These are phyloP conservation scores for Xylaria cubensis DNA, from an alignment of 495 filamentous ascomycete genomes.

Conservation along the genomic window DNA sequence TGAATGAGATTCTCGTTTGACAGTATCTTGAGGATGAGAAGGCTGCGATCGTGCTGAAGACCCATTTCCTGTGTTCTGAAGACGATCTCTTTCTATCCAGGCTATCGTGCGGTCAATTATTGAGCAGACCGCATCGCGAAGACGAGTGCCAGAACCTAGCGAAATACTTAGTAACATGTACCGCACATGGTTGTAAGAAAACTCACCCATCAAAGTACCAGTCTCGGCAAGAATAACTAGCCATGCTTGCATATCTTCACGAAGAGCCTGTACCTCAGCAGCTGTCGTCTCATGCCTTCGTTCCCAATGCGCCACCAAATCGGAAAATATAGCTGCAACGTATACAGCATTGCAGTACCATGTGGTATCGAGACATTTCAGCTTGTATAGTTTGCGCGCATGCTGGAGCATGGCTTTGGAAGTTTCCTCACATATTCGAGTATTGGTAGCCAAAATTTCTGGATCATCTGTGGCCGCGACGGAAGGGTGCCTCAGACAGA, in stretches of 20 bases:
- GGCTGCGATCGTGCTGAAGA: constrained; percentile 28
- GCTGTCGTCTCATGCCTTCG: constrained; percentile 63
- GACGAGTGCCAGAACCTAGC: constrained; percentile 45
- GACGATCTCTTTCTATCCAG: constrained; percentile 52
- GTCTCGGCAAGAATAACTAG: constrained; percentile 70
- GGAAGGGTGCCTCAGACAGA: constrained; percentile 73
- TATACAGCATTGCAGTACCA: constrained; percentile 77
- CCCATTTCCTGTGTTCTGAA: constrained; percentile 39
- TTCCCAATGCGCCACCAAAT: constrained; percentile 72
- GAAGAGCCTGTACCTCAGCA: constrained; percentile 61
- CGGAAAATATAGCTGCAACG: constrained; percentile 75
- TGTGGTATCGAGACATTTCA: constrained; percentile 78
- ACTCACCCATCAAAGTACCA: constrained; percentile 67
- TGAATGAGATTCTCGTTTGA: constrained; percentile 40
- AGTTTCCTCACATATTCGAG: constrained; percentile 70
- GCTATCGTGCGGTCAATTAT: constrained; percentile 52
- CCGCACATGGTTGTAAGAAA: constrained; percentile 19
- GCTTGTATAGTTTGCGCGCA: constrained; percentile 62
- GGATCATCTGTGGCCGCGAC: constrained; percentile 66
- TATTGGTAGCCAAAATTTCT: constrained; percentile 67
- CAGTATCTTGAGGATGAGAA: constrained; percentile 37
- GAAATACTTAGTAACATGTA: not conserved
- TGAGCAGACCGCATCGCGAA: constrained; percentile 45
- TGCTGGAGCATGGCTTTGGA: constrained; percentile 67
- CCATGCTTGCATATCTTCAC: constrained; percentile 73